These are phyloP conservation scores for Tremellales sp. DNA, from an alignment of 1,284 basidiomycete species.

Conservation along the genomic window DNA sequence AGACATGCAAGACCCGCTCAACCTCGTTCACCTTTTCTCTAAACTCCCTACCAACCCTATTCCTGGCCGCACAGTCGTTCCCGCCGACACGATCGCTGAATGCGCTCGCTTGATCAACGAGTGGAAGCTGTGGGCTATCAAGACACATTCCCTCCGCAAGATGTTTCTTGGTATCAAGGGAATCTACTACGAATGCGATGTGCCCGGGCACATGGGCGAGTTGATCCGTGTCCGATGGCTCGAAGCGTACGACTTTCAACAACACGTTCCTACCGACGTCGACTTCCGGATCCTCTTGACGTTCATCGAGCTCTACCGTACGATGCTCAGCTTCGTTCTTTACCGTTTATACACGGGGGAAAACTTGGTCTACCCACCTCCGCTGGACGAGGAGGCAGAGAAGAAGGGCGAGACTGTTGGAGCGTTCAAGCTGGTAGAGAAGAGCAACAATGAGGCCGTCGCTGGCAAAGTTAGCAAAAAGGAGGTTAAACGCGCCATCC, in stretches of 20 bases:
- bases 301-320: slow-evolving; percentile 98
- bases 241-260: slow-evolving; percentile 96
- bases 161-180: slow-evolving; percentile 98
- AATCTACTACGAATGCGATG: slow-evolving; percentile 95
- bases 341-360: slow-evolving; percentile 97
- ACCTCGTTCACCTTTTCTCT: slow-evolving; percentile 89
- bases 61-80: slow-evolving; percentile 59
- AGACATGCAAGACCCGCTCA: slow-evolving; percentile 96
- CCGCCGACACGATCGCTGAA: slow-evolving; percentile 80
- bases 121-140: slow-evolving; percentile 85
- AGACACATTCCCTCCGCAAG: slow-evolving; percentile 78
- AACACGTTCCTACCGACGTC: slow-evolving; percentile 90
- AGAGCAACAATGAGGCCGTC: slow-evolving; percentile 40
- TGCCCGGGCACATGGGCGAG: slow-evolving; percentile 69
- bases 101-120: slow-evolving; percentile 84
- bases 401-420: slow-evolving; percentile 85
- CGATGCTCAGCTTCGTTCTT: slow-evolving; percentile 88
- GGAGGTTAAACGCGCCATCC: slow-evolving; percentile 53
- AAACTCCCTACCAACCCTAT: slow-evolving; percentile 74
- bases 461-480: slow-evolving; percentile 39
- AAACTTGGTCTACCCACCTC: slow-evolving; percentile 91
- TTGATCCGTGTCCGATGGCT: slow-evolving; percentile 80
- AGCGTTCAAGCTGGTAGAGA: slow-evolving; percentile 74
- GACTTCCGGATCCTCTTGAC: slow-evolving; percentile 98
- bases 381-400: slow-evolving; percentile 77